Evolutionary conservation across 176 grass and related monocot genomes (phyloP).

Genomic region (Triticum timopheevii): DNA sequence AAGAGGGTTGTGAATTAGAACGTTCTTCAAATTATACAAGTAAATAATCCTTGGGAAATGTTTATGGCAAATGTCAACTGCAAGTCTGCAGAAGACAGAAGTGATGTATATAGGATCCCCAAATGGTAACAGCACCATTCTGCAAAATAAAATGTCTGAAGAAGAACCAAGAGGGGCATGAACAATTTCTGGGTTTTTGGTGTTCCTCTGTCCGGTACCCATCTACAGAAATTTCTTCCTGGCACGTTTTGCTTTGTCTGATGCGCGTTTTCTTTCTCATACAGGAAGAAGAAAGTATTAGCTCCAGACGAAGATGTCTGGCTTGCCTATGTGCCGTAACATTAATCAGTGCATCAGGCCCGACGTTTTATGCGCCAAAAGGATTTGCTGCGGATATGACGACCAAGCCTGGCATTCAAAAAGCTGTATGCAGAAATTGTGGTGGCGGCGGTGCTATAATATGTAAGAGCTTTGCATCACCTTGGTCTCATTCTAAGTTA

Average conservation of each 20-base stretch:
- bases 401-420: conserved; percentile 40
- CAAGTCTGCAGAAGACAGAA: too few species aligned
- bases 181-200: background rate
- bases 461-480: conserved; percentile 52
- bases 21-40: too few species aligned
- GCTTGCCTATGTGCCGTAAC: conserved; percentile 68
- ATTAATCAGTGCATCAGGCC: conserved; percentile 51
- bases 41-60: too few species aligned
- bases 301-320: conserved; percentile 78
- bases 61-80: too few species aligned
- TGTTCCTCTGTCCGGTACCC: background rate
- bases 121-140: too few species aligned
- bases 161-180: background rate
- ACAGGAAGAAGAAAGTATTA: conserved; percentile 35
- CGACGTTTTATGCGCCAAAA: conserved; percentile 44
- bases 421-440: conserved; percentile 85
- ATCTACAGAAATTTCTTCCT: too few species aligned
- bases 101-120: too few species aligned
- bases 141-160: background rate
- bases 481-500: conserved; percentile 1
- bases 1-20: too few species aligned
- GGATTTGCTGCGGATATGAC: conserved; percentile 48
- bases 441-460: conserved; percentile 72
- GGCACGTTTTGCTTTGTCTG: too few species aligned
- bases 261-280: background rate